phyloP scores from a whole-genome alignment of 805 yeast genomes.

The Yamadazyma nakazawae region DNA sequence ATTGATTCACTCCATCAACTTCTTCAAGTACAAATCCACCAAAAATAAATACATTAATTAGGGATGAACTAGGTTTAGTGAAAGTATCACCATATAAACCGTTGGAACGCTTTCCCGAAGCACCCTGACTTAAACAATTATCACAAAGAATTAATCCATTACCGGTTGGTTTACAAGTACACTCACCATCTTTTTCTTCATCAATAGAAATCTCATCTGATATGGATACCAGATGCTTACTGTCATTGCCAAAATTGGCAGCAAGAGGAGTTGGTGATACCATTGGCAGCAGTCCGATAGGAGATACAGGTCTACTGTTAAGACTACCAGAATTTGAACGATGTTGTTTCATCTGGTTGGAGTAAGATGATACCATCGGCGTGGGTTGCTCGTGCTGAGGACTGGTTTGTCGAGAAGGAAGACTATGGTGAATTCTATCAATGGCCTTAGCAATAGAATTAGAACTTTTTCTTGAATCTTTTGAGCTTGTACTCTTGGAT shows the following conservation, averaged over 20 bases:
- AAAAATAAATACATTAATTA: slow-evolving; percentile 32
- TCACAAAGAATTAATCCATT: not conserved
- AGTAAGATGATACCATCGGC: slow-evolving; percentile 21
- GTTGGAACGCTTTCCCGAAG: slow-evolving; percentile 3
- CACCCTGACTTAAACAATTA: not conserved
- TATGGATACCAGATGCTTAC: not conserved
- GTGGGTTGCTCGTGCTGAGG: slow-evolving; percentile 10
- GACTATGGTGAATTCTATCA: slow-evolving; percentile 5
- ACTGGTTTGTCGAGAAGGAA: slow-evolving; percentile 8
- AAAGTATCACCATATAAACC: slow-evolving; percentile 15
- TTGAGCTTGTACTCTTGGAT: slow-evolving; percentile 10
- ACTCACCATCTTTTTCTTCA: not conserved
- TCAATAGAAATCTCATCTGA: not conserved
- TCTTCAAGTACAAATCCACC: slow-evolving; percentile 32
- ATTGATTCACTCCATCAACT: slow-evolving; percentile 12
- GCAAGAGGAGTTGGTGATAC: slow-evolving; percentile 4
- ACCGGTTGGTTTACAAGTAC: not conserved
- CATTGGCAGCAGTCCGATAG: slow-evolving; percentile 14
- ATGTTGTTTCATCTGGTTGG: slow-evolving; percentile 30
- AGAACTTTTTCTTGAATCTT: slow-evolving; percentile 9
- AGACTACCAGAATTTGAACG: slow-evolving; percentile 24
- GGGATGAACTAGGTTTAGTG: slow-evolving; percentile 16
- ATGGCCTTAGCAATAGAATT: slow-evolving; percentile 4
- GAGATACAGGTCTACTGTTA: slow-evolving; percentile 22
- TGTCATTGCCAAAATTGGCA: not conserved